Evolutionary conservation across 495 filamentous ascomycete species (phyloP).

Genomic region (Aspergillus homomorphus): DNA sequence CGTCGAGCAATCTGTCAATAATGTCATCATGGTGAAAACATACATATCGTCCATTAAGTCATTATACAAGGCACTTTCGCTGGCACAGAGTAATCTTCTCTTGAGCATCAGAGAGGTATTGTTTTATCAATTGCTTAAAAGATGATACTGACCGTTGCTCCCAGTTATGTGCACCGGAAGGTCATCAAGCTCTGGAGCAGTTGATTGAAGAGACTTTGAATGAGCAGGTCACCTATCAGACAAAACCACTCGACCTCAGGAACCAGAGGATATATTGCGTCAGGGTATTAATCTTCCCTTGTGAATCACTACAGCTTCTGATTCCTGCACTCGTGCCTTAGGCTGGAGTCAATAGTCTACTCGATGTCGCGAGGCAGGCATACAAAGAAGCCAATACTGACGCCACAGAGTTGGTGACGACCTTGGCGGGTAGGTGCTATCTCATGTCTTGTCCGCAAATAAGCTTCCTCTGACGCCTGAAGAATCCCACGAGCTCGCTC

Average conservation of each 20-base stretch:
- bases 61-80: conserved; percentile 64
- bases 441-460: background rate
- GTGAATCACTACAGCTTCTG: background rate
- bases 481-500: conserved; percentile 57
- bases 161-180: conserved; percentile 61
- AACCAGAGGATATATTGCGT: conserved; percentile 94
- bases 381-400: conserved; percentile 84
- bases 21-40: conserved; percentile 82
- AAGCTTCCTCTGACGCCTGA: conserved; percentile 22
- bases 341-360: conserved; percentile 79
- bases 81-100: conserved; percentile 64
- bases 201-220: conserved; percentile 75
- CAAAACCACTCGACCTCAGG: conserved; percentile 76
- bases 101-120: conserved; percentile 59
- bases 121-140: too few species aligned
- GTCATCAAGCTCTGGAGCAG: conserved; percentile 55
- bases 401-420: conserved; percentile 64
- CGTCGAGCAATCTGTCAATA: conserved; percentile 77
- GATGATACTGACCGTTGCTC: conserved; percentile 7
- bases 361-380: conserved; percentile 81
- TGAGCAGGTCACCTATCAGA: conserved; percentile 73
- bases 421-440: conserved; percentile 52
- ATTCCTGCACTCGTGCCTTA: conserved; percentile 22
- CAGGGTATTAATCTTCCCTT: conserved; percentile 49
- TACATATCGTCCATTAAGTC: conserved; percentile 66